phyloP scores from a whole-genome alignment of 31 red algal species.

The Odonthalia washingtoniensis region DNA sequence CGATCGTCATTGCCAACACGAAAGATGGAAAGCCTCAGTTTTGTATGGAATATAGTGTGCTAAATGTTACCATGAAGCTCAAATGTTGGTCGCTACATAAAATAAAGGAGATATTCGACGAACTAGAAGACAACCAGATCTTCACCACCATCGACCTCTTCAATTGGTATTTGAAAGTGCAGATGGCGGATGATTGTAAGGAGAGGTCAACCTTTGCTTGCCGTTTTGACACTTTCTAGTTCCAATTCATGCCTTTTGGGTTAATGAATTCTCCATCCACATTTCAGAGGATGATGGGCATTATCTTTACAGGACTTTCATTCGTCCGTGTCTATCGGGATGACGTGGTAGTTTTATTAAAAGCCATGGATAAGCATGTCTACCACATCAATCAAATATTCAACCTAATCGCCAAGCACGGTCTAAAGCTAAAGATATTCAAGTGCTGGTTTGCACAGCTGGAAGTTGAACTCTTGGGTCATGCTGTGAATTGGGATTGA shows the following conservation, averaged over 20 bases:
- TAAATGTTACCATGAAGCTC: background rate
- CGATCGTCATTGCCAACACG: background rate
- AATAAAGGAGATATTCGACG: background rate
- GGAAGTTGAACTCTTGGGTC: background rate
- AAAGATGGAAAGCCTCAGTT: background rate
- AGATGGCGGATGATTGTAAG: no score
- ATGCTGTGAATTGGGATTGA: background rate
- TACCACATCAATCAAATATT: no score
- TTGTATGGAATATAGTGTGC: background rate
- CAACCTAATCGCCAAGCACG: no score
- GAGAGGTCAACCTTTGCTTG: no score
- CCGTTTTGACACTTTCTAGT: no score
- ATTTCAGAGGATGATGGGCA: conserved; percentile 19
- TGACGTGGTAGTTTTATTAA: no score
- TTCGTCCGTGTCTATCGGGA: background rate
- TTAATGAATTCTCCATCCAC: conserved; percentile 2
- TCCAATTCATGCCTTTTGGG: background rate
- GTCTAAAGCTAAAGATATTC: background rate
- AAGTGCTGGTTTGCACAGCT: background rate
- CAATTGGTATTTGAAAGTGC: no score
- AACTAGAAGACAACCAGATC: no score
- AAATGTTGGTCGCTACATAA: background rate
- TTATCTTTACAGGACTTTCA: background rate
- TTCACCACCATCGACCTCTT: no score
- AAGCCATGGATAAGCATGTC: no score